Base-by-base conservation (phyloP, 768 basidiomycete genomes). In the Mycena alexandri region DNA sequence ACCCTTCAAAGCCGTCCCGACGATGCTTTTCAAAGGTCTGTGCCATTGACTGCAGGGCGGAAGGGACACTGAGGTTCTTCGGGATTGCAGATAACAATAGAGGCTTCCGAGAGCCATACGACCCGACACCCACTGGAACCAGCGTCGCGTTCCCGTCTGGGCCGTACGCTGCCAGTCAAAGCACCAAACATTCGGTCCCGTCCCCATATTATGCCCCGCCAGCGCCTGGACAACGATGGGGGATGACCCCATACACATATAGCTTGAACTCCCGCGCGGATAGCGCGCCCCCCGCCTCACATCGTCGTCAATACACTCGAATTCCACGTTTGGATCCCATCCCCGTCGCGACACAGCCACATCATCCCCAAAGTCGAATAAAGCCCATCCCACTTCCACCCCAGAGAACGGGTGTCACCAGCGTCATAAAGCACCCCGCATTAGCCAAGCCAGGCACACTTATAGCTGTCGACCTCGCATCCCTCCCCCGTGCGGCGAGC, bases 371-470 rank as follows among this genome's bases (percentile, higher is more conserved):
- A 42, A 22, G 21, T 38, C 44, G 43, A 29, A 9, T 33, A 16
- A 46, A 16, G 21, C 64, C 53, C 21, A 33, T 67, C 5, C 22
- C 66, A 34, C 67, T 68, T 7, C 67, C 67, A 24, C 61, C 67
- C 17, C 67, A 63, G 61, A 34, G 59, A 17, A 29, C n/a, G 0
- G 67, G 61, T 12, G 36, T 63, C 41, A 60, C 56, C 22, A 34
- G 21, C 44, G 61, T 63, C 43, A 17, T 17, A 16, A 17, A 63
- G 24, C 42, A 63, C 21, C 61, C 67, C 1, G 50, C 53, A 16
- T 61, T 68, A 8, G 36, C 51, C 21, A 14, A 21, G 2, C 14
- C 47, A 25, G 29, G 43, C 4, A n/a, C 42, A 1, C 48, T 0
- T 4, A 16, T 46, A 14, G 3, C n/a, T 25, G 12, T 63, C 9